Evolutionary conservation across 2,329 filamentous ascomycete genomes (phyloP), one percentile per base, ranked within the genome.

Genomic region (Monosporascus sp.): DNA sequence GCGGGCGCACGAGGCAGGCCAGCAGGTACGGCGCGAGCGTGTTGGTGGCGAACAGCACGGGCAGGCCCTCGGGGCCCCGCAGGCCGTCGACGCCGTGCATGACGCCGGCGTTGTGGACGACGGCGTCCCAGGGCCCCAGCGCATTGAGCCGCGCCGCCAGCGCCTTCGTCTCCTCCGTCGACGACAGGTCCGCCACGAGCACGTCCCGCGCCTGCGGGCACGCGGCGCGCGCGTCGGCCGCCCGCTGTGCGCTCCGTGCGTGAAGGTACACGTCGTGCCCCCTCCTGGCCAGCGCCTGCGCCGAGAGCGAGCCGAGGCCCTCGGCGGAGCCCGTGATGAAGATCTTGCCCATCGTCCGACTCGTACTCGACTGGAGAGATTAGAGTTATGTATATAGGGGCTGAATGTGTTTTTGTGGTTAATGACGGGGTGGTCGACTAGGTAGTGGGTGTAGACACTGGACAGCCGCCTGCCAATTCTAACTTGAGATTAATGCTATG

Each of bases 61-160:
- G 75, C 22, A 81, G 56, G 2, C 64, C 64, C n/a, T 64, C 63
- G 31, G 74, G 50, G 61, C 67, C 55, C 66, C 72, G 43, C 22
- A 61, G 50, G 14, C 50, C 45, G 26, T 59, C 56, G 64, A 70
- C 58, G 17, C 74, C 74, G 31, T 65, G 66, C 52, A 75, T 77
- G 24, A 81, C 58, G 3, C 79, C 81, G 0, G 81, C 81, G 55
- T 84, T 85, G 69, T 84, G 81, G 18, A 85, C 72, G 15, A 85
- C 70, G 24, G 73, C 71, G 61, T 85, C 82, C 61, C 79, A 84
- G 0, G 72, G 68, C 0, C 78, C 77, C 1, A 71, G 63, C 37
- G 67, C 66, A 63, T 81, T 79, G 50, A 78, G 75, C 50, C 80
- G 70, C 11, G 68, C 63, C 1, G 81, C 81, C 2, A 85, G 70